Evolutionary conservation across 441 rosid species (phyloP).

Genomic region (Biscutella auriculata): DNA sequence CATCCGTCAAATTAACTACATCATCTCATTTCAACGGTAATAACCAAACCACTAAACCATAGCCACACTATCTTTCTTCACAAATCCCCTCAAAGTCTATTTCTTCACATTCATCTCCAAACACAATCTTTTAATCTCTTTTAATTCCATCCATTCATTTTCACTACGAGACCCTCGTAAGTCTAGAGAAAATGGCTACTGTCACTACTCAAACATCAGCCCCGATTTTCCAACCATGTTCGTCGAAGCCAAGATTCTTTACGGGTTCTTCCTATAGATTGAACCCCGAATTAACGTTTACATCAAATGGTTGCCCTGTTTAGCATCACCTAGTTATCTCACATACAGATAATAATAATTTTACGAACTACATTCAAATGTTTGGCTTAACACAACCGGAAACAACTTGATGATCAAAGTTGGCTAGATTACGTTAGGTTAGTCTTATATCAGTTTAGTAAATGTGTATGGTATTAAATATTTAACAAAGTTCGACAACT

Average conservation of each 20-base stretch:
- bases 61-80: constrained; percentile 23
- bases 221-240: constrained; percentile 62
- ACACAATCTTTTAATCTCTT: constrained; percentile 9
- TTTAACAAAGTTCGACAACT: no score
- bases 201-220: constrained; percentile 83
- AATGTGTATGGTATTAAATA: no score
- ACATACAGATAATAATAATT: constrained; percentile 62
- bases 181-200: constrained; percentile 42
- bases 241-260: constrained; percentile 52
- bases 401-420: not conserved
- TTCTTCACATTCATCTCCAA: constrained; percentile 17
- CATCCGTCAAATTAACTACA: constrained; percentile 10
- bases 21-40: constrained; percentile 13
- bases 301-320: constrained; percentile 74
- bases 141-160: not conserved
- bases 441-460: not conserved
- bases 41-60: not conserved
- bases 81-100: constrained; percentile 4
- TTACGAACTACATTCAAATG: not conserved
- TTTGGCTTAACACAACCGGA: not conserved
- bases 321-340: constrained; percentile 69
- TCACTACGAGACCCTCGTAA: constrained; percentile 6
- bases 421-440: not conserved
- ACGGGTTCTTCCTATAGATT: constrained; percentile 45
- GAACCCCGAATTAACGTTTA: constrained; percentile 36